Evolutionary conservation across 1,284 basidiomycete species (phyloP), one percentile per base, ranked within the genome.

Genomic region (Sanghuangporus weigelae): DNA sequence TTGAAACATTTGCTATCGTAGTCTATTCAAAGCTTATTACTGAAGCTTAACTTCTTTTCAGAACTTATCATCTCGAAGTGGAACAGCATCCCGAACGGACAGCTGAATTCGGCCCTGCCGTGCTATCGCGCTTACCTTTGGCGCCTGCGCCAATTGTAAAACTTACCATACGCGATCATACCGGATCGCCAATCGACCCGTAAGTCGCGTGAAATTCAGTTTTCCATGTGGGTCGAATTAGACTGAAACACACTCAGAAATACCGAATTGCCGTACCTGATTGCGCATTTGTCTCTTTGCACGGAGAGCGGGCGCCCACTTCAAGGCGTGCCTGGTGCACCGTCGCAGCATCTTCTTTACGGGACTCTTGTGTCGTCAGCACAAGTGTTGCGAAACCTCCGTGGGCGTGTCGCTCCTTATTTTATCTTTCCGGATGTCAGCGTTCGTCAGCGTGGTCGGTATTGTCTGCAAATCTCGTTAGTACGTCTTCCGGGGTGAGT

Each of bases 341-440:
- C 74, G 40, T 77, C 77, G 48, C 77, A 81, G 12, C 83, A 85
- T 50, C 81, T 89, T 66, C 79, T 96, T 19, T 93, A 95, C 72
- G 95, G 95, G 44, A 91, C 88, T 64, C 77, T 95, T 31, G 92
- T 95, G 35, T 87, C 93, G 12, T 88, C 89, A 0, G 84, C 92
- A 1, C 85, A 92, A 51, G 83, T 88, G 60, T 78, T 94, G 70
- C 83, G 88, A 66, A 89, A 95, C 71, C 79, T 87, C 48, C 85
- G 90, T 72, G 92, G 92, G 49, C 84, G 87, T 42, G 79, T 82
- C 67, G 91, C 92, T 7, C 78, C 92, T 40, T 95, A 91, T 74
- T 95, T 96, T 71, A 77, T 95, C 58, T 96, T 96, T 71, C 89
- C 94, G 7, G 95, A 96, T 73, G 90, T 93, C 68, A 92, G 91